phyloP scores from a whole-genome alignment of 2,329 filamentous ascomycete genomes.

The Ciborinia camelliae region DNA sequence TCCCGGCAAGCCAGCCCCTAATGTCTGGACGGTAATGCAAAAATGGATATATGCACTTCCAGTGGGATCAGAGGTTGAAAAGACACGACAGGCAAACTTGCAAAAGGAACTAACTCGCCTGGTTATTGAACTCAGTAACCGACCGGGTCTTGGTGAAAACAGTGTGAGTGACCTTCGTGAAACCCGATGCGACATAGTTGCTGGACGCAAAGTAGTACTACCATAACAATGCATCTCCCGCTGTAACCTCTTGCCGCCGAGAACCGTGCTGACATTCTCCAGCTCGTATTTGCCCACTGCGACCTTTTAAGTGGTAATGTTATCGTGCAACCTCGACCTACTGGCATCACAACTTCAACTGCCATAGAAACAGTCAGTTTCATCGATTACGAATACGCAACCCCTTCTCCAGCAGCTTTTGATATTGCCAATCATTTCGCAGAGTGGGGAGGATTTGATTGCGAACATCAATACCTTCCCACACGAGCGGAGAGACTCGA shows the following conservation, averaged over 20 bases:
- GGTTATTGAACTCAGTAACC: slow-evolving; percentile 68
- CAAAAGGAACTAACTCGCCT: slow-evolving; percentile 72
- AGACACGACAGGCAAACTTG: slow-evolving; percentile 61
- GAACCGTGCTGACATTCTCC: slow-evolving; percentile 28
- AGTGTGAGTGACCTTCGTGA: slow-evolving; percentile 53
- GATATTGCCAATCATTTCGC: slow-evolving; percentile 98
- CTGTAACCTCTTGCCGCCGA: not conserved
- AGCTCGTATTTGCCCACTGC: slow-evolving; percentile 92
- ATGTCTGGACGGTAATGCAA: slow-evolving; percentile 92
- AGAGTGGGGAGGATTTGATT: slow-evolving; percentile 97
- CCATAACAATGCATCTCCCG: slow-evolving; percentile 1
- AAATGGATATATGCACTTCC: slow-evolving; percentile 92
- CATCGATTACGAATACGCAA: slow-evolving; percentile 98
- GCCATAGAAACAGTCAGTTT: slow-evolving; percentile 63
- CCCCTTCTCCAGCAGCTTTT: slow-evolving; percentile 89
- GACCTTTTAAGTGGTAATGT: slow-evolving; percentile 96
- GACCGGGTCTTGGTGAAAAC: slow-evolving; percentile 70
- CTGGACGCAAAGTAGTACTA: slow-evolving; percentile 15
- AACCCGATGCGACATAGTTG: slow-evolving; percentile 16
- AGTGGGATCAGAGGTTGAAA: slow-evolving; percentile 64
- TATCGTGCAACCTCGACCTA: slow-evolving; percentile 64
- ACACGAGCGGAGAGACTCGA: slow-evolving; percentile 70
- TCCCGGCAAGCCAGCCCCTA: slow-evolving; percentile 71
- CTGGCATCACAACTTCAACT: slow-evolving; percentile 38
- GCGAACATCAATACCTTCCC: slow-evolving; percentile 81